phyloP scores from a whole-genome alignment of 129 eudicot genomes.

The Apium graveolens region DNA sequence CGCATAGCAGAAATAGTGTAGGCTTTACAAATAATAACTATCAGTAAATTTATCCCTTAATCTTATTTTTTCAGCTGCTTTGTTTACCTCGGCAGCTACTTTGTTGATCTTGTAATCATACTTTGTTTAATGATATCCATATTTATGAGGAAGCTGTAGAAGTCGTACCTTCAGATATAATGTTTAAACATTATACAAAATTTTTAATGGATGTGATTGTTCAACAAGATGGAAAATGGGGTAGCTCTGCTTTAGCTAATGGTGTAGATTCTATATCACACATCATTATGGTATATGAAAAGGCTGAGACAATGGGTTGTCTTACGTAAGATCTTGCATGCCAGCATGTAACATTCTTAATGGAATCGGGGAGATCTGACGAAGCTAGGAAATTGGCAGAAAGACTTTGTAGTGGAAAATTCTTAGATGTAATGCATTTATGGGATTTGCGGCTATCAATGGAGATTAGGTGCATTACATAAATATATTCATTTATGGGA shows the following conservation, averaged over 20 bases:
- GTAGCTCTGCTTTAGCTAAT: slow-evolving; percentile 16
- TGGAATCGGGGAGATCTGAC: slow-evolving; percentile 45
- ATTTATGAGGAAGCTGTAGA: slow-evolving; percentile 69
- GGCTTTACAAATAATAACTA: neutral
- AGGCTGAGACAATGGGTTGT: slow-evolving; percentile 59
- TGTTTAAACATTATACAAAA: slow-evolving; percentile 50
- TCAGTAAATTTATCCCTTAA: neutral
- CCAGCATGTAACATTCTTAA: slow-evolving; percentile 45
- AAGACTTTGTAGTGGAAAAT: slow-evolving; percentile 46
- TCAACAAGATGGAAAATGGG: slow-evolving; percentile 13
- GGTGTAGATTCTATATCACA: slow-evolving; percentile 42
- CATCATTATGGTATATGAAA: slow-evolving; percentile 44
- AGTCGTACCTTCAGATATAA: slow-evolving; percentile 42
- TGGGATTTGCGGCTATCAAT: slow-evolving; percentile 25
- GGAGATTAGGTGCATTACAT: too few relatives aligned
- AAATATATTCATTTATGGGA: too few relatives aligned
- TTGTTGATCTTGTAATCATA: neutral
- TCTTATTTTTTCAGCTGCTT: neutral
- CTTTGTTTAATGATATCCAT: slow-evolving; percentile 23
- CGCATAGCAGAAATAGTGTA: neutral
- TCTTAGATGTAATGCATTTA: slow-evolving; percentile 35
- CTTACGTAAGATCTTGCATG: slow-evolving; percentile 70
- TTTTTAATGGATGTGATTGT: slow-evolving; percentile 50
- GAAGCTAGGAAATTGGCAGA: slow-evolving; percentile 56
- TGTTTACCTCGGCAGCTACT: neutral